Percentiles rank a stretch among this genome's conserved stretches.
These are phyloP conservation scores for Onygena corvina DNA, from an alignment of 2,329 filamentous ascomycete species.

Conservation along the genomic window DNA sequence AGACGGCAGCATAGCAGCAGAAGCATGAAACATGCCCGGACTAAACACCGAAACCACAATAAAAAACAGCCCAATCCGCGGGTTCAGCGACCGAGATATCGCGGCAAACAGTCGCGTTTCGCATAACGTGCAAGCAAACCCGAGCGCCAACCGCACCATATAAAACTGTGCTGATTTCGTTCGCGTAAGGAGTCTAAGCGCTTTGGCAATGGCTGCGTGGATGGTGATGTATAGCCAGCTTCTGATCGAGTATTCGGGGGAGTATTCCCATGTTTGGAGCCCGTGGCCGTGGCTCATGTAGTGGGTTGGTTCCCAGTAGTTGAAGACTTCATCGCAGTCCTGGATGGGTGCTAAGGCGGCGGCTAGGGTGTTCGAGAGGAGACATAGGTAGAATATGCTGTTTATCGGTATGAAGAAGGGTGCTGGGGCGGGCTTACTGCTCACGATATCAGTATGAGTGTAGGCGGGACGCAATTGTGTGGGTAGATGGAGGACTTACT, in stretches of 20 bases:
- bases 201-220: slow-evolving; percentile 60
- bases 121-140: slow-evolving; percentile 63
- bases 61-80: slow-evolving; percentile 75
- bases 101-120: slow-evolving; percentile 72
- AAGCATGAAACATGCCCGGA: slow-evolving; percentile 88
- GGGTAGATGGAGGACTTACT: not conserved
- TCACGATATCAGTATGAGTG: not conserved
- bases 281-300: slow-evolving; percentile 89
- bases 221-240: slow-evolving; percentile 84
- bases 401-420: slow-evolving; percentile 58
- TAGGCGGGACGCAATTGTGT: not conserved
- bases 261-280: slow-evolving; percentile 97
- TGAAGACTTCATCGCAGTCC: slow-evolving; percentile 97
- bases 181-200: slow-evolving; percentile 45
- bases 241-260: slow-evolving; percentile 82
- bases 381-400: slow-evolving; percentile 67
- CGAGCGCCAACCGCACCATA: slow-evolving; percentile 64
- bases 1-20: slow-evolving; percentile 74
- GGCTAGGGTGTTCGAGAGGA: slow-evolving; percentile 60
- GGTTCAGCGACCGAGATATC: slow-evolving; percentile 63
- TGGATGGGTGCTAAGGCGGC: slow-evolving; percentile 82
- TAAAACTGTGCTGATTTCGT: slow-evolving; percentile 63
- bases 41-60: slow-evolving; percentile 63
- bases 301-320: slow-evolving; percentile 96
- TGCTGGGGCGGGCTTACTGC: slow-evolving; percentile 21